Evolutionary conservation across 139 green algal species (phyloP), one percentile per base, ranked within the genome.

Genomic region (Astrephomene gubernaculifera): DNA sequence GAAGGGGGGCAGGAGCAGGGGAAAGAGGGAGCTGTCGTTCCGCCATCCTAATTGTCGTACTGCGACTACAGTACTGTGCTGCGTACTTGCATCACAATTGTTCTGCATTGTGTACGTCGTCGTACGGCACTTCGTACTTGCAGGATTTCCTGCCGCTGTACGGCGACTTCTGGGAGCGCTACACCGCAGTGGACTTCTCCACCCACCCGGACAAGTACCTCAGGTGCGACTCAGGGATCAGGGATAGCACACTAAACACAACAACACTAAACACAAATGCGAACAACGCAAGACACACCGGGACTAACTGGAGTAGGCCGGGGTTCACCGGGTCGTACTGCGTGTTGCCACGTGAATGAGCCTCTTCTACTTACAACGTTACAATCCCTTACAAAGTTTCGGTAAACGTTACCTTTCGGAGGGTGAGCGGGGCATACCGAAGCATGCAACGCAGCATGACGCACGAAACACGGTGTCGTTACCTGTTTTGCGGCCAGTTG

Each of bases 161-260:
- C 67, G 27, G 39, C 25, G 79, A 76, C 27, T 86, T 86, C 45
- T 86, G 79, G 79, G 45, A 86, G 4, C 80, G 87, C 31, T 88
- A 90, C 71, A 83, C 82, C 12, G 82, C 74, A 21, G 87, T 88
- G 44, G 69, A 84, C 61, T 90, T 90, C 64, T 85, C 76, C 29
- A 83, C 57, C 2, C 76, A 87, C 72, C 79, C 87, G 0, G 87
- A 83, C 33, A 91, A 91, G 83, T 91, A 91, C 83, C 82, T 89
- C 31, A 21, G 64, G 60, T 85, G 45, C 1, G 79, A n/a, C n/a
- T n/a, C n/a, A n/a, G n/a, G n/a, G n/a, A n/a, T n/a, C n/a, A n/a
- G n/a, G n/a, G n/a, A n/a, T n/a, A n/a, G n/a, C n/a, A n/a, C n/a
- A n/a, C n/a, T n/a, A n/a, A n/a, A n/a, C n/a, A n/a, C n/a, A n/a